phyloP scores from a whole-genome alignment of 1,284 basidiomycete species.

The Rhodotorula sp. region DNA sequence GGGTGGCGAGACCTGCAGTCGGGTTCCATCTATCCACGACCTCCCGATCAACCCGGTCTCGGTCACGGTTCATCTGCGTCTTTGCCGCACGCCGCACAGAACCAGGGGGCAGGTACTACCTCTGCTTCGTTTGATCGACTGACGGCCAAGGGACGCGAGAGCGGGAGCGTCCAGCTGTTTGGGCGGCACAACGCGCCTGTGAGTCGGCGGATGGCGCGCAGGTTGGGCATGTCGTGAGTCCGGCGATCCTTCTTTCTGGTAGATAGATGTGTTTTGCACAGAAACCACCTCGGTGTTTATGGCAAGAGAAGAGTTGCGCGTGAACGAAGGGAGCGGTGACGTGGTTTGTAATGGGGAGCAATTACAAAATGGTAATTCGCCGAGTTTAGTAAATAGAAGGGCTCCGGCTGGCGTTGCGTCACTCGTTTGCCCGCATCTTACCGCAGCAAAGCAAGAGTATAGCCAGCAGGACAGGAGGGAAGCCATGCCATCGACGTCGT shows the following conservation, averaged over 20 bases:
- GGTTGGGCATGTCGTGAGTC: background rate
- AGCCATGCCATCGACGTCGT: conserved; percentile 27
- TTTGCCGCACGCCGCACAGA: too few relatives aligned
- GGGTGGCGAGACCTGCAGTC: background rate
- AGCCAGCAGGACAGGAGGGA: background rate
- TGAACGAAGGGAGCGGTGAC: too few relatives aligned
- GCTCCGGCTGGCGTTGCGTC: too few relatives aligned
- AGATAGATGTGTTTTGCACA: too few relatives aligned
- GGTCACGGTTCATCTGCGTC: background rate
- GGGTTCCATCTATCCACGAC: background rate
- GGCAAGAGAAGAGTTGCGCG: too few relatives aligned
- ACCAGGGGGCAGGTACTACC: too few relatives aligned
- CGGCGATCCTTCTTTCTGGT: too few relatives aligned
- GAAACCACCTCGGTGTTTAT: too few relatives aligned
- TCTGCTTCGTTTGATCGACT: background rate
- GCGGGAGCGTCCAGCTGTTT: conserved; percentile 8
- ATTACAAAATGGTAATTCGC: too few relatives aligned
- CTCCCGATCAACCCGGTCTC: background rate
- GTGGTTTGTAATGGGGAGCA: too few relatives aligned
- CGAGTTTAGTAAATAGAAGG: too few relatives aligned
- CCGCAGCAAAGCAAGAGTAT: background rate
- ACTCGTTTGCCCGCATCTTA: background rate
- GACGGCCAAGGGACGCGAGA: background rate
- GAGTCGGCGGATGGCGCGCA: conserved; percentile 9
- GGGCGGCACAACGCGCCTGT: conserved; percentile 14